Base-by-base conservation (phyloP, 208 protist genomes). In the Hexamita inflata region DNA sequence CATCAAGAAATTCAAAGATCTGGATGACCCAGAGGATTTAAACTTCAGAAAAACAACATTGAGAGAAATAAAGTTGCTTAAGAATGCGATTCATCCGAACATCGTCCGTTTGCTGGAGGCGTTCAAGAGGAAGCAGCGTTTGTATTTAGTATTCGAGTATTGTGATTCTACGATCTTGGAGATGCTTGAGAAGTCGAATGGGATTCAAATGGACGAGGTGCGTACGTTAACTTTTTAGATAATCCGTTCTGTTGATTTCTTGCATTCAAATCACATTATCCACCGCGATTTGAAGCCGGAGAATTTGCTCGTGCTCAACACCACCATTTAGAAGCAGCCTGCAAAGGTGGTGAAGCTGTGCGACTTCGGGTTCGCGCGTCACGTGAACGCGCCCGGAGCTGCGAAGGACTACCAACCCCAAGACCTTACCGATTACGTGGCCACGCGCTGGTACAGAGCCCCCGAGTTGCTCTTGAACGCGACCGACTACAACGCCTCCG, bases 371-470 rank as follows among this genome's bases (percentile, higher is more conserved):
- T 74, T 77, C 30, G 74, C 61, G n/a, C 9, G 64, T 11, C 64
- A 70, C 42, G 42, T 70, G 26, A 70, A 70, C 40, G 7, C 64
- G 9, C 2, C 13, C 32, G 59, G 59, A 7, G 26, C 60, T 58
- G 67, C 40, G 29, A 57, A 78, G 26, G 2, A 86, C n/a, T 86
- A 92, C 67, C 86, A 92, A 70, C 86, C 82, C 61, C 83, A 86
- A 0, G 84, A 90, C 4, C 28, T 73, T 0, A 76, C 75, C 4
- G 65, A 82, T 53, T 78, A 78, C 40, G 75, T 75, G 2, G 61
- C 74, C 28, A 78, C 79, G 1, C 24, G 73, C 28, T 78, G 68
- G 67, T 82, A 82, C 40, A 59, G 79, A 32, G 59, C 79, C 7
- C 79, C 79, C 29, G 79, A 82, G 58, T 24, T 82, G 11, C 39